Evolutionary conservation across 1,284 basidiomycete genomes (phyloP).

Genomic region (Phylloboletellus chloephorus): DNA sequence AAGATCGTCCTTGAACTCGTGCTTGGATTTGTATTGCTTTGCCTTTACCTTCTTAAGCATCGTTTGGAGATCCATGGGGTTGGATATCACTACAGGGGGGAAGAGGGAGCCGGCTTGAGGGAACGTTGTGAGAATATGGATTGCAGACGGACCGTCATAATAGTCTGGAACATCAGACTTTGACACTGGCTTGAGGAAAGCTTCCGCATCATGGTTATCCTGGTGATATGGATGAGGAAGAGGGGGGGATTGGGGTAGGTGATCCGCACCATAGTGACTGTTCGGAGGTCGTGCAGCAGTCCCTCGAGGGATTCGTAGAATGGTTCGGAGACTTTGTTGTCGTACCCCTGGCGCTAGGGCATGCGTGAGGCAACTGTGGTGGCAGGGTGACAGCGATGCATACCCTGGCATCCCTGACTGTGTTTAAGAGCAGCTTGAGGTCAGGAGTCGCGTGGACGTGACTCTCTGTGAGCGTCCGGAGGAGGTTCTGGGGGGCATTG

Average conservation of each 20-base stretch:
- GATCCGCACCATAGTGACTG: constrained; percentile 63
- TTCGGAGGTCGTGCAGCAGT: constrained; percentile 76
- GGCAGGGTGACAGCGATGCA: constrained; percentile 16
- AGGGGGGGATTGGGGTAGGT: constrained; percentile 7
- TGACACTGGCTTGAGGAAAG: constrained; percentile 86
- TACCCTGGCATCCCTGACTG: constrained; percentile 73
- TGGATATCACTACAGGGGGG: constrained; percentile 66
- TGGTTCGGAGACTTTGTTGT: constrained; percentile 74
- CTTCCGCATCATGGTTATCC: constrained; percentile 84
- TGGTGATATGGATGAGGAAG: constrained; percentile 32
- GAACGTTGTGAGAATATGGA: constrained; percentile 3
- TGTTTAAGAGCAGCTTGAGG: constrained; percentile 64
- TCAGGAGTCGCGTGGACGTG: constrained; percentile 57
- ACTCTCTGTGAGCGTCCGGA: constrained; percentile 68
- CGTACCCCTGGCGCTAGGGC: constrained; percentile 51
- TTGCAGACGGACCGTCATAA: constrained; percentile 62
- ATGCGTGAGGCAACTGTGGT: constrained; percentile 12
- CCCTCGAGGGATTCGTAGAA: constrained; percentile 92
- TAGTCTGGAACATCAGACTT: constrained; percentile 88
- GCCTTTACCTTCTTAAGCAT: constrained; percentile 91
- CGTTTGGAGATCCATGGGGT: constrained; percentile 92
- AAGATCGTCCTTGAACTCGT: constrained; percentile 89
- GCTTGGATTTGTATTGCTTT: constrained; percentile 89
- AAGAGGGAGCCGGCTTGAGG: neutral
- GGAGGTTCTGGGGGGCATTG: constrained; percentile 55